Conservation (phyloP, 192 early-diverging fungal genomes). For the Diversispora epigaea region DNA sequence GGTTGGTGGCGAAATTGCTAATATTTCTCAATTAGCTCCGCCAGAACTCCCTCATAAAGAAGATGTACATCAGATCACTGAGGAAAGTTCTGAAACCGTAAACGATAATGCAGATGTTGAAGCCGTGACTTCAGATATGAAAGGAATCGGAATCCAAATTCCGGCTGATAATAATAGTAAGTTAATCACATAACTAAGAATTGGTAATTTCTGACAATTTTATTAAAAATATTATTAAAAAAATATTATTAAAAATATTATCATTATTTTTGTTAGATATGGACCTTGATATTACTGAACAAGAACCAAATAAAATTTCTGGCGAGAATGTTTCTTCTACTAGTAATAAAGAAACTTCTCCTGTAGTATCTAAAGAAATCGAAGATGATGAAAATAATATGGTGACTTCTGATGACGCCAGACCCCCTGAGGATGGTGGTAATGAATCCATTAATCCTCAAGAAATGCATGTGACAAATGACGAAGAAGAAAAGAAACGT, state of each 20-base stretch:
- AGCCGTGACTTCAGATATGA: constrained; percentile 20
- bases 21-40: constrained; percentile 48
- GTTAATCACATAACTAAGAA: not conserved
- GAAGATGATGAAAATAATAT: constrained; percentile 36
- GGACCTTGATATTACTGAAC: constrained; percentile 25
- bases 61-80: not conserved
- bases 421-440: constrained; percentile 21
- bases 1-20: constrained; percentile 55
- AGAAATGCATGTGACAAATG: constrained; percentile 32
- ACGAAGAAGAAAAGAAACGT: constrained; percentile 34
- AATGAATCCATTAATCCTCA: constrained; percentile 28
- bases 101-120: constrained; percentile 37
- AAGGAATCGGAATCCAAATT: not conserved
- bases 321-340: not conserved
- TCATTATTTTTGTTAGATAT: not conserved
- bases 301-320: constrained; percentile 4
- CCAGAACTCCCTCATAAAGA: not conserved
- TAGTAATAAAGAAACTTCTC: constrained; percentile 2
- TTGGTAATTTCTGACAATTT: not conserved
- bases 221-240: not conserved
- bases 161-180: constrained; percentile 2
- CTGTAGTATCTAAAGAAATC: constrained; percentile 28
- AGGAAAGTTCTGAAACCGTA: constrained; percentile 28
- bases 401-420: constrained; percentile 15
- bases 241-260: not conserved